Conservation (phyloP, 2,329 filamentous ascomycete genomes). For the Beauveria pseudobassiana region DNA sequence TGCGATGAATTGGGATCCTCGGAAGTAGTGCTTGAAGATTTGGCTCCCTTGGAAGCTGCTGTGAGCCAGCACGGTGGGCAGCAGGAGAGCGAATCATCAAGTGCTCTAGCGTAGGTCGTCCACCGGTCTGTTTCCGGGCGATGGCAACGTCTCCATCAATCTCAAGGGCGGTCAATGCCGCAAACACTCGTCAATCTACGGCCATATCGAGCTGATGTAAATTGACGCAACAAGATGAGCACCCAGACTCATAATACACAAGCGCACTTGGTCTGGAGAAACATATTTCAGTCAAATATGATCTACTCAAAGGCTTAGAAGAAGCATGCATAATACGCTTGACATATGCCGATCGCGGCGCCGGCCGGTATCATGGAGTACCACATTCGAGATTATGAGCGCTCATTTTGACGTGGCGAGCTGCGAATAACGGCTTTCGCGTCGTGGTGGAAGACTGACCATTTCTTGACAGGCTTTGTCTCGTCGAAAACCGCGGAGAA, state of each 20-base stretch:
- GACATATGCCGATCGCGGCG: neutral
- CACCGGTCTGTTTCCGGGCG: neutral
- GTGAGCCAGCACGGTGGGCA: slow-evolving; percentile 6
- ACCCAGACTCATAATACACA: slow-evolving; percentile 1
- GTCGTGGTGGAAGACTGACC: neutral
- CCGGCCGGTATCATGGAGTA: neutral
- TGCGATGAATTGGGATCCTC: neutral
- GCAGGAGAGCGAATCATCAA: neutral
- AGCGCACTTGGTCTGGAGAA: neutral
- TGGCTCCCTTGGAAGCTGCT: neutral
- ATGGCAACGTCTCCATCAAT: neutral
- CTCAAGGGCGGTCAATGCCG: neutral
- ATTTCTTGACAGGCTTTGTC: neutral
- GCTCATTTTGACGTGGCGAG: neutral
- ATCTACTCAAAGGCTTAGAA: neutral
- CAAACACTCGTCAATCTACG: neutral
- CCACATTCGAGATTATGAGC: neutral
- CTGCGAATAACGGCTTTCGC: neutral
- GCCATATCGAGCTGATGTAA: neutral
- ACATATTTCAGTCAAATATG: neutral
- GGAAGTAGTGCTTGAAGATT: neutral
- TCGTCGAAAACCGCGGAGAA: neutral
- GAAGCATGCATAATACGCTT: neutral
- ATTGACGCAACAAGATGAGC: neutral
- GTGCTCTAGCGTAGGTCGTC: neutral